Evolutionary conservation across 2,329 filamentous ascomycete genomes (phyloP).

Genomic region (Dactylellina drechsleri): DNA sequence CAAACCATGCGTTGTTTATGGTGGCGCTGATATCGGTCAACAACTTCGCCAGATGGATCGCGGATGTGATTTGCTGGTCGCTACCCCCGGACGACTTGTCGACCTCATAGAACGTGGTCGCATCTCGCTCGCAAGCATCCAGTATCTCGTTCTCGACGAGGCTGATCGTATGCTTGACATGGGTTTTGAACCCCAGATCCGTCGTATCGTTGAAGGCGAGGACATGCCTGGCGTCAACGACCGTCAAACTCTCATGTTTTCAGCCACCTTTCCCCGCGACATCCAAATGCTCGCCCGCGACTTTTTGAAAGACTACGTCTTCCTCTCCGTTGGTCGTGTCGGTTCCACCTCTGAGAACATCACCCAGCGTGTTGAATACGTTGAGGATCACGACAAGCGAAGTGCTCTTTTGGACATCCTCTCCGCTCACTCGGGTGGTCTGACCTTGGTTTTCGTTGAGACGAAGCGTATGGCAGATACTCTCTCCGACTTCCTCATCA

Average conservation of each 20-base stretch:
- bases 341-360: slow-evolving; percentile 99
- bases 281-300: slow-evolving; percentile 99
- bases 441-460: slow-evolving; percentile 98
- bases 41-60: slow-evolving; percentile 98
- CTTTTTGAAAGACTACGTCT: slow-evolving; percentile 99
- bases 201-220: slow-evolving; percentile 96
- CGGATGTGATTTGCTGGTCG: slow-evolving; percentile 95
- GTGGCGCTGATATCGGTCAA: slow-evolving; percentile 97
- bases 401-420: slow-evolving; percentile 97
- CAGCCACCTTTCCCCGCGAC: slow-evolving; percentile 97
- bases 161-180: slow-evolving; percentile 99
- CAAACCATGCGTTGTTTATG: slow-evolving; percentile 96
- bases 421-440: slow-evolving; percentile 86
- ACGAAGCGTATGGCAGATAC: slow-evolving; percentile 99
- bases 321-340: slow-evolving; percentile 97
- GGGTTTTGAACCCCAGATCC: slow-evolving; percentile 99
- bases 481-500: slow-evolving; percentile 96
- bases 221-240: slow-evolving; percentile 87
- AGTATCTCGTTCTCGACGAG: slow-evolving; percentile 98
- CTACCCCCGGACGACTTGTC: slow-evolving; percentile 95
- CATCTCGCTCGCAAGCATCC: slow-evolving; percentile 98
- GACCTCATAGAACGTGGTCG: slow-evolving; percentile 98
- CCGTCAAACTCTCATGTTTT: slow-evolving; percentile 99
- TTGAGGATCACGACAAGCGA: slow-evolving; percentile 96
- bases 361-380: slow-evolving; percentile 97